Evolutionary conservation across 108 stramenopile genomes (phyloP).

Genomic region (Mediolabrus comicus): DNA sequence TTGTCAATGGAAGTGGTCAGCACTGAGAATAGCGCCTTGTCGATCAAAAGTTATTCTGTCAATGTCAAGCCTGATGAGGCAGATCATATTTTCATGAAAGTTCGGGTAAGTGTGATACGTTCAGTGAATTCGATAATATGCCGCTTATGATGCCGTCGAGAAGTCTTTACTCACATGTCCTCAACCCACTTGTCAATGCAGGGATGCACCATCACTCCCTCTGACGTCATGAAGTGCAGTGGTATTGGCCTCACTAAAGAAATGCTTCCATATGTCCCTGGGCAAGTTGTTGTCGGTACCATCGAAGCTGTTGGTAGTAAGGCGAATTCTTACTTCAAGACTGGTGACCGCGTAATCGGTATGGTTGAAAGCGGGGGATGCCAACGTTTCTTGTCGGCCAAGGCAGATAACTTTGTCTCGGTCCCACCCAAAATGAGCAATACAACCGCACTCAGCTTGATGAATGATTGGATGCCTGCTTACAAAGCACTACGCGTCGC

Average conservation of each 20-base stretch:
- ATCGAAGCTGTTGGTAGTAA: constrained; percentile 47
- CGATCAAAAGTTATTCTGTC: no score
- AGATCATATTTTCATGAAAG: constrained; percentile 52
- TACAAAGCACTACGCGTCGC: constrained; percentile 69
- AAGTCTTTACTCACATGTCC: neutral
- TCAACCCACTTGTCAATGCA: neutral
- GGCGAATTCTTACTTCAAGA: constrained; percentile 16
- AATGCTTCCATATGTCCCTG: constrained; percentile 60
- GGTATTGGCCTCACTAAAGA: constrained; percentile 45
- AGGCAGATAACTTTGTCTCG: constrained; percentile 49
- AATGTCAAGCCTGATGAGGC: constrained; percentile 29
- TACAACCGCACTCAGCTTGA: constrained; percentile 52
- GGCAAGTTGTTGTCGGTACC: constrained; percentile 62
- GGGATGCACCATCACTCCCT: constrained; percentile 61
- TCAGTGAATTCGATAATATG: neutral
- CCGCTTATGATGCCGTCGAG: neutral
- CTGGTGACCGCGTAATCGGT: constrained; percentile 64
- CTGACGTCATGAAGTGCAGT: constrained; percentile 55
- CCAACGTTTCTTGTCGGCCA: constrained; percentile 55
- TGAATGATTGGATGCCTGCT: constrained; percentile 75
- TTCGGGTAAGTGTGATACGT: constrained; percentile 36
- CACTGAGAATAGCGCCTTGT: no score
- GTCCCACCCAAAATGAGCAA: constrained; percentile 51
- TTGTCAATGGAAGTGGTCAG: no score
- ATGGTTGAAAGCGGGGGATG: constrained; percentile 57